phyloP scores from a whole-genome alignment of 1,284 basidiomycete species.

The Pseudozyma hubeiensis region DNA sequence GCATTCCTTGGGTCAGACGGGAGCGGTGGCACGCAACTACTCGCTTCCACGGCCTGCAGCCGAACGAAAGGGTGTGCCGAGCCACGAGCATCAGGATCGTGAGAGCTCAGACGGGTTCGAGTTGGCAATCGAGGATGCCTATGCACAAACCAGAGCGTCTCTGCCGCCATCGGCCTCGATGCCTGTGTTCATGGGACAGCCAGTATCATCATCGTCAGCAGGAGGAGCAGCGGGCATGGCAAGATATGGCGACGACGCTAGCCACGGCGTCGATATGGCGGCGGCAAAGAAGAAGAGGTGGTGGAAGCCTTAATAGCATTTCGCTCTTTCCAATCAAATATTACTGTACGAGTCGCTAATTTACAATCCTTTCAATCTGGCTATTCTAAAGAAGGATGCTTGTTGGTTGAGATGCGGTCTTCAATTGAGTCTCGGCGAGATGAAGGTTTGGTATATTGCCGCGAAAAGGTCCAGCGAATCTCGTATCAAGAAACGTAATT shows the following conservation, averaged over 20 bases:
- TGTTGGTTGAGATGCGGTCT: no score
- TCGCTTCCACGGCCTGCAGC: constrained; percentile 22
- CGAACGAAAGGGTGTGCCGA: constrained; percentile 1
- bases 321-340: background rate
- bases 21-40: constrained; percentile 23
- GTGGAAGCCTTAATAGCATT: constrained; percentile 22
- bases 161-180: constrained; percentile 28
- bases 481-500: no score
- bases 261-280: background rate
- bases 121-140: constrained; percentile 22
- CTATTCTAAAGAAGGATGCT: no score
- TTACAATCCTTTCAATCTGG: background rate
- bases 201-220: constrained; percentile 1
- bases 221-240: background rate
- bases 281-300: constrained; percentile 37
- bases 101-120: constrained; percentile 33
- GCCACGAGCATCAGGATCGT: constrained; percentile 1
- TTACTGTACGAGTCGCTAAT: background rate
- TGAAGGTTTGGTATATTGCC: no score
- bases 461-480: no score
- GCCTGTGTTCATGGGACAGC: constrained; percentile 2
- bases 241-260: background rate
- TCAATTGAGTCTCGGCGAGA: no score
- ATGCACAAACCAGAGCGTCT: constrained; percentile 31
- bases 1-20: constrained; percentile 13